A percentile compares a stretch with the other conserved stretches of the same genome.
Conservation (phyloP, 1,139 yeast species). For the Taphrina wiesneri region DNA sequence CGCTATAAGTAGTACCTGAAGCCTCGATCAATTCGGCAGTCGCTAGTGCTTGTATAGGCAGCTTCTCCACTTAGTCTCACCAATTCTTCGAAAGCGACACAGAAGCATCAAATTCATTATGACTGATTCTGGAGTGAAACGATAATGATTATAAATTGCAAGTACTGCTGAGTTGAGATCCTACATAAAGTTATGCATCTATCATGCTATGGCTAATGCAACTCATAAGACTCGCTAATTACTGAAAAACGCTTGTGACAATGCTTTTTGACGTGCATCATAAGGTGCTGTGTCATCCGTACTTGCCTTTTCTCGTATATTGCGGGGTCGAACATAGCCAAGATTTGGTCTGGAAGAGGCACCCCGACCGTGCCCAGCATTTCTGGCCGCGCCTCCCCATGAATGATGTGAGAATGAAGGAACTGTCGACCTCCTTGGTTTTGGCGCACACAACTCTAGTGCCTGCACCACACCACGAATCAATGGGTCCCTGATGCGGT, state of each 20-base stretch:
- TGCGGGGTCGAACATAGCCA: too few relatives aligned
- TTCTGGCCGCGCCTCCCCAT: not conserved
- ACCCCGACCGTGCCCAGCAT: not conserved
- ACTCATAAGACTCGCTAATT: not conserved
- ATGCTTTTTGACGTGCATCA: not conserved
- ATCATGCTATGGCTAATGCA: not conserved
- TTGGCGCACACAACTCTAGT: slow-evolving; percentile 14
- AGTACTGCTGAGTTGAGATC: not conserved
- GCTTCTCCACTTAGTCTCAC: too few relatives aligned
- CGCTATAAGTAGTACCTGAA: not conserved
- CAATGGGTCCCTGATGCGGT: slow-evolving; percentile 18
- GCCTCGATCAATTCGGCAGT: not conserved
- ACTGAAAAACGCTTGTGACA: not conserved
- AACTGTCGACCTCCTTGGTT: not conserved
- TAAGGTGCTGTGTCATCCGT: not conserved
- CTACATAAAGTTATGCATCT: not conserved
- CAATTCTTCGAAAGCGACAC: too few relatives aligned
- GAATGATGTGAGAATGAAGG: not conserved
- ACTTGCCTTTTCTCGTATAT: not conserved
- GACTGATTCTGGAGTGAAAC: too few relatives aligned
- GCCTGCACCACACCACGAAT: slow-evolving; percentile 17
- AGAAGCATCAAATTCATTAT: not conserved
- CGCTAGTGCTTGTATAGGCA: not conserved
- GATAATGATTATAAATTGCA: not conserved
- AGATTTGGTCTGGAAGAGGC: not conserved